Percentiles rank a stretch among this genome's conserved stretches.
Evolutionary conservation across 1,139 yeast genomes (phyloP).

Genomic region (Spencermartinsiella ligniputridi): DNA sequence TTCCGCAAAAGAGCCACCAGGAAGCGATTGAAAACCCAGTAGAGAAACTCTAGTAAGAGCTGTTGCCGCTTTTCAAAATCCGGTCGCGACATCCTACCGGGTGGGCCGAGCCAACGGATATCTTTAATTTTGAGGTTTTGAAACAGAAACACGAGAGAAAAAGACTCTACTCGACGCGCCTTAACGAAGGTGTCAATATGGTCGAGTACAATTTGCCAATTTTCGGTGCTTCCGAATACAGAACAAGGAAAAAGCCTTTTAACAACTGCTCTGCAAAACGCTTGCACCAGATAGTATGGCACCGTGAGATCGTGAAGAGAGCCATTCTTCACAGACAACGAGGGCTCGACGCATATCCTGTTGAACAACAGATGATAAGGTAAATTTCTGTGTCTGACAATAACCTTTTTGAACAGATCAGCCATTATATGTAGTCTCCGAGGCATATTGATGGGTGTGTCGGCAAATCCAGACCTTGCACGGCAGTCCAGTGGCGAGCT

Average conservation of each 20-base stretch:
- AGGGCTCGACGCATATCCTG: slow-evolving; percentile 18
- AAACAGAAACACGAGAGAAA: slow-evolving; percentile 31
- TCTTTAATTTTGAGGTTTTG: slow-evolving; percentile 37
- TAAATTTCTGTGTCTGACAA: slow-evolving; percentile 14
- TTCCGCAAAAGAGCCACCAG: slow-evolving; percentile 46
- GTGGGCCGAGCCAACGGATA: slow-evolving; percentile 44
- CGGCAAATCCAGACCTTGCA: neutral
- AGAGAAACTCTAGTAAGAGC: slow-evolving; percentile 42
- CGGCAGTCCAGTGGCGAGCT: slow-evolving; percentile 1
- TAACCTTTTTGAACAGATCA: slow-evolving; percentile 1
- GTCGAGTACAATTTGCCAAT: slow-evolving; percentile 41
- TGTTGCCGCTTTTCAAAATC: slow-evolving; percentile 22
- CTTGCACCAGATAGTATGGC: slow-evolving; percentile 14
- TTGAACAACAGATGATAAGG: slow-evolving; percentile 20
- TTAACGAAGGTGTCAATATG: slow-evolving; percentile 41
- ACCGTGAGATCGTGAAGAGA: slow-evolving; percentile 6
- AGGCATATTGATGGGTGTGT: neutral
- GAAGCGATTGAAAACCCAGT: slow-evolving; percentile 55
- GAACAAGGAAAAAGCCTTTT: slow-evolving; percentile 45
- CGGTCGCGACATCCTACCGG: slow-evolving; percentile 13
- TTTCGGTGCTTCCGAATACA: slow-evolving; percentile 52
- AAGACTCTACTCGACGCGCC: slow-evolving; percentile 30
- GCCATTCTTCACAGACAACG: slow-evolving; percentile 4
- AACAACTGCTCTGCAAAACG: slow-evolving; percentile 18
- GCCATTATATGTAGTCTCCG: neutral